Conservation (phyloP, 257 asterid species). For the Przewalskia tangutica region DNA sequence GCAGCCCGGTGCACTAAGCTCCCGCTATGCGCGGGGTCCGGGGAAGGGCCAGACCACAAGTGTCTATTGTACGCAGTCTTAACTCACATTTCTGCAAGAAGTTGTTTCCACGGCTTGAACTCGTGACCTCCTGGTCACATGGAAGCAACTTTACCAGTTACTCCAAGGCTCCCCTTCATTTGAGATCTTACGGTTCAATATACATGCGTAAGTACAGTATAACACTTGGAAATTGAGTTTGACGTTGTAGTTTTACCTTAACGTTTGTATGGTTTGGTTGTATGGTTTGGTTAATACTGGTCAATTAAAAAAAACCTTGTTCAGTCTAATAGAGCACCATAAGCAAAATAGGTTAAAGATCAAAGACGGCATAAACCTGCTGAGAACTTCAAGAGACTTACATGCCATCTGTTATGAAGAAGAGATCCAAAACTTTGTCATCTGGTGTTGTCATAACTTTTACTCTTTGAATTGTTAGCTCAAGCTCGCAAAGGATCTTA, state of each 20-base stretch:
- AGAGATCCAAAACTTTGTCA: slow-evolving; percentile 42
- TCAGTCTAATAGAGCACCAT: neutral
- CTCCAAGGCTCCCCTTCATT: too few relatives aligned
- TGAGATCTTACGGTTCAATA: neutral
- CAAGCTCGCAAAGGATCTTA: slow-evolving; percentile 35
- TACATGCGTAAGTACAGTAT: neutral
- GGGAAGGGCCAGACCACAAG: too few relatives aligned
- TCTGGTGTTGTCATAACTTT: slow-evolving; percentile 52
- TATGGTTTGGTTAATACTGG: neutral
- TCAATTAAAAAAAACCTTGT: neutral
- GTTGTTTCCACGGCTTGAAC: too few relatives aligned
- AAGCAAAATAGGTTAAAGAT: neutral
- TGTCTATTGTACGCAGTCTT: too few relatives aligned
- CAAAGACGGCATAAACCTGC: neutral
- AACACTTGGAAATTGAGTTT: neutral
- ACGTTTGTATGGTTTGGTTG: neutral
- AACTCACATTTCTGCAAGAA: too few relatives aligned
- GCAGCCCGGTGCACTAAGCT: too few relatives aligned
- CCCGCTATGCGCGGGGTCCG: too few relatives aligned
- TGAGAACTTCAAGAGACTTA: slow-evolving; percentile 10
- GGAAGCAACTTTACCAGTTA: too few relatives aligned
- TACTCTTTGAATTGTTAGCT: slow-evolving; percentile 38
- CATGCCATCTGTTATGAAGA: slow-evolving; percentile 43
- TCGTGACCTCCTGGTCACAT: too few relatives aligned
- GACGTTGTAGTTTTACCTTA: neutral